A percentile compares a stretch with the other conserved stretches of the same genome.
phyloP scores from a whole-genome alignment of 2,329 filamentous ascomycete species.

The Ophiostoma sp. region DNA sequence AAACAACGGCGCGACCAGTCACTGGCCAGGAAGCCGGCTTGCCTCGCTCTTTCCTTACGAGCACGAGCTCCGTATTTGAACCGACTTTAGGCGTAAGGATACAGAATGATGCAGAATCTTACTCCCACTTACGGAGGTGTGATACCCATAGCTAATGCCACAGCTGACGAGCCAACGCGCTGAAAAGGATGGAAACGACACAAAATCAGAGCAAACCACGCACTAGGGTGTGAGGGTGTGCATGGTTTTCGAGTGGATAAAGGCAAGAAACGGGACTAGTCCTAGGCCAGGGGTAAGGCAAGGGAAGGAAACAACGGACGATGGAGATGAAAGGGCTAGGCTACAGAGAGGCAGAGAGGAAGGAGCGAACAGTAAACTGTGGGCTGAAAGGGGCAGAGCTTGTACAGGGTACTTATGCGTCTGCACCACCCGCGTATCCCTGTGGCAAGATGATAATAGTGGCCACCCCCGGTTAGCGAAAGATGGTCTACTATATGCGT shows the following conservation, averaged over 20 bases:
- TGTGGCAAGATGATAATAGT: neutral
- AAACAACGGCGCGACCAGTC: conserved; percentile 8
- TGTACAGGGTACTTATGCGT: neutral
- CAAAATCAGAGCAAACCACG: conserved; percentile 8
- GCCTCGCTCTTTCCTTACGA: neutral
- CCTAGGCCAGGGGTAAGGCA: conserved; percentile 20
- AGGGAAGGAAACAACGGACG: conserved; percentile 19
- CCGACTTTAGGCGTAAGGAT: neutral
- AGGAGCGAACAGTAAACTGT: neutral
- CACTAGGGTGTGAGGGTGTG: conserved; percentile 14
- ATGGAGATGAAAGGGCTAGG: conserved; percentile 15
- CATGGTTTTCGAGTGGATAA: conserved; percentile 13
- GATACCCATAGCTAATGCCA: neutral
- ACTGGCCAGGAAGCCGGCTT: neutral
- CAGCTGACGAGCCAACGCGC: conserved; percentile 13
- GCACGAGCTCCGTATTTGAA: neutral
- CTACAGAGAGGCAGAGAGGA: neutral
- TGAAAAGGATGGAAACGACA: neutral
- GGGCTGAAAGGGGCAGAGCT: neutral
- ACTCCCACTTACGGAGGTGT: neutral
- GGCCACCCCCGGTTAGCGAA: neutral
- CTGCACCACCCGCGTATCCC: neutral
- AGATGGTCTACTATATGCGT: conserved; percentile 9
- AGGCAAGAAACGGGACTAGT: conserved; percentile 17
- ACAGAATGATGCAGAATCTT: conserved; percentile 4